A percentile compares a stretch with the other conserved stretches of the same genome.
Conservation (phyloP, 257 asterid genomes). For the Solanum pennellii region DNA sequence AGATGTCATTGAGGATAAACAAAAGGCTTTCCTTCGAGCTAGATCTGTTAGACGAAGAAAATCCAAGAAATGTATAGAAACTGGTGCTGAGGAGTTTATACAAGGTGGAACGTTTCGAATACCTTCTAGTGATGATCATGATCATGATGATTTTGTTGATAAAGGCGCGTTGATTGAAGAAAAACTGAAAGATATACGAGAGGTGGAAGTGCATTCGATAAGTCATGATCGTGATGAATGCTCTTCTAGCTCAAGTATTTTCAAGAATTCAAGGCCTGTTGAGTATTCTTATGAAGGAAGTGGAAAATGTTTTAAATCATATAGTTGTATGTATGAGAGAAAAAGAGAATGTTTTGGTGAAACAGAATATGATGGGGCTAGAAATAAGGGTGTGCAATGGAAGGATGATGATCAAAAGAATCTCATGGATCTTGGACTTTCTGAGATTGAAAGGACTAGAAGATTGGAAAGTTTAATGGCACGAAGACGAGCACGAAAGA, state of each 20-base stretch:
- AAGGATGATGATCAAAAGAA: constrained; percentile 35
- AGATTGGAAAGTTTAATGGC: constrained; percentile 92
- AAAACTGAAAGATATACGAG: constrained; percentile 41
- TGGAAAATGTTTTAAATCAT: neutral
- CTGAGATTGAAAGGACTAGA: constrained; percentile 58
- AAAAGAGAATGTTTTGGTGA: constrained; percentile 13
- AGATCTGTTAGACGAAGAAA: constrained; percentile 60
- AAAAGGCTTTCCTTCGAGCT: constrained; percentile 28
- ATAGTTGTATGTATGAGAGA: neutral
- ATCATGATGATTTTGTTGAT: constrained; percentile 23
- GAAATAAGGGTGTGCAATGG: constrained; percentile 22
- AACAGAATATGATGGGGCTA: constrained; percentile 11
- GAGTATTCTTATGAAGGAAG: neutral
- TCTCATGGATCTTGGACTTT: constrained; percentile 43
- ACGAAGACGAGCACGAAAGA: constrained; percentile 55
- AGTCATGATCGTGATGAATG: neutral
- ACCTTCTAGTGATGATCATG: neutral
- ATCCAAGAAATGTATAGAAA: constrained; percentile 19
- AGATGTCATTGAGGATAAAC: neutral
- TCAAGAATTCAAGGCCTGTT: neutral
- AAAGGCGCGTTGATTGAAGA: constrained; percentile 34
- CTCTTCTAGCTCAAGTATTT: neutral
- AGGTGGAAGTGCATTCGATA: constrained; percentile 25
- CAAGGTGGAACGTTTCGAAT: constrained; percentile 27
- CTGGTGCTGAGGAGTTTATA: constrained; percentile 10